Evolutionary conservation across 78 protist species (phyloP).

Genomic region (Polysphondylium violaceum): DNA sequence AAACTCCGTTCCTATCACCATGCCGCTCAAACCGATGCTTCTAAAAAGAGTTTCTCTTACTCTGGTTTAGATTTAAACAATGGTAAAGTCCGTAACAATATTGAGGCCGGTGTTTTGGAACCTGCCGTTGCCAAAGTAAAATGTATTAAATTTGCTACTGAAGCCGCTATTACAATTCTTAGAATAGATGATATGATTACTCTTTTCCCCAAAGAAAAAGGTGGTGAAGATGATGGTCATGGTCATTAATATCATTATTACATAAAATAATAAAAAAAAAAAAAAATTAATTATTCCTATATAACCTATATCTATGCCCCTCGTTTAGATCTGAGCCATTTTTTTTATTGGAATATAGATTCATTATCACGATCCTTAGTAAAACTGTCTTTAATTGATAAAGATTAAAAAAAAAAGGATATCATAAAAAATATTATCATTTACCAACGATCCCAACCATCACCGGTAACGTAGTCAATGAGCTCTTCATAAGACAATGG

Average conservation of each 20-base stretch:
- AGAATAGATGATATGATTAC: constrained; percentile 98
- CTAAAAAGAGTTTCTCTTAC: constrained; percentile 53
- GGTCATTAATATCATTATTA: constrained; percentile 36
- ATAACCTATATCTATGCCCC: too few relatives aligned
- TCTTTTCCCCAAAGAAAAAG: constrained; percentile 77
- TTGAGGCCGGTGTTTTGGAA: constrained; percentile 98
- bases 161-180: constrained; percentile 98
- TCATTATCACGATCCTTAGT: too few relatives aligned
- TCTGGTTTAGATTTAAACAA: constrained; percentile 92
- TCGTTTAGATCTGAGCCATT: too few relatives aligned
- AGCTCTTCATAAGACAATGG: too few relatives aligned
- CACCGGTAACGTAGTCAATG: too few relatives aligned
- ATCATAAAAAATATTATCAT: too few relatives aligned
- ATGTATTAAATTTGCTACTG: constrained; percentile 98
- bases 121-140: constrained; percentile 98
- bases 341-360: too few relatives aligned
- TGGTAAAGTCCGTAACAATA: constrained; percentile 91
- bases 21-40: constrained; percentile 90
- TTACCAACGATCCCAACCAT: too few relatives aligned
- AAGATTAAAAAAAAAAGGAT: too few relatives aligned
- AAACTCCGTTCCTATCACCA: constrained; percentile 96
- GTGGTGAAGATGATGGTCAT: constrained; percentile 33
- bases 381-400: too few relatives aligned
- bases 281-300: not conserved
- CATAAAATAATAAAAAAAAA: constrained; percentile 3